A percentile compares a stretch with the other conserved stretches of the same genome.
Evolutionary conservation across 2,329 filamentous ascomycete genomes (phyloP).

Genomic region (Fusarium nodosum): DNA sequence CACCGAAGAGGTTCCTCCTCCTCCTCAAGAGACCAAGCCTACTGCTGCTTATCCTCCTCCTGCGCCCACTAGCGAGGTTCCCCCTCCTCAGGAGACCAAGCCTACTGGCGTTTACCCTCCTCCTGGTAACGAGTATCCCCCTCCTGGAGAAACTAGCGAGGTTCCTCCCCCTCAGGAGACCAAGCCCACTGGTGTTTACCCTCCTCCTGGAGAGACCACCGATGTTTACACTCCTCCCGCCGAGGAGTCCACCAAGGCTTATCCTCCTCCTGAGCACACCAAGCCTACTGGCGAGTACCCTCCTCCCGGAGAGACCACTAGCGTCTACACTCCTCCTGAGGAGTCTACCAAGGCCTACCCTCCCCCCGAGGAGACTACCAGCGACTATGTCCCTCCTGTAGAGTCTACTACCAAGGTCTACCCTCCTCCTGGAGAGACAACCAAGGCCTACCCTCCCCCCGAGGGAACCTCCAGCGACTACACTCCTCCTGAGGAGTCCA

Average conservation of each 20-base stretch:
- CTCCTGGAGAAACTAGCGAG: slow-evolving; percentile 13
- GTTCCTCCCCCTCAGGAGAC: neutral
- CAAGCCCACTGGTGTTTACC: neutral
- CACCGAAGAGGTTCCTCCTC: neutral
- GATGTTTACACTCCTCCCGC: no score
- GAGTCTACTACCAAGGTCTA: neutral
- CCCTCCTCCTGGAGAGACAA: neutral
- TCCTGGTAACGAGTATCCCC: slow-evolving; percentile 7
- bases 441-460: neutral
- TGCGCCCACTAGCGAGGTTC: neutral
- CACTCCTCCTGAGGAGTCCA: neutral
- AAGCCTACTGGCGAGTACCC: neutral
- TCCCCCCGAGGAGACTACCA: neutral
- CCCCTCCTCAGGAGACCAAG: slow-evolving; percentile 2
- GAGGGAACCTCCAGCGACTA: neutral
- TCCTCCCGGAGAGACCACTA: neutral
- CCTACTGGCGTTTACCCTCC: slow-evolving; percentile 11
- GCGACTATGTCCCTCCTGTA: neutral
- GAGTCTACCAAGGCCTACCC: neutral
- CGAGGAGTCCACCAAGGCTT: neutral
- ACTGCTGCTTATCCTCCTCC: slow-evolving; percentile 10
- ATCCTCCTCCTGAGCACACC: neutral
- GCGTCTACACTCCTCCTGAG: neutral
- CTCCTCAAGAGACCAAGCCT: slow-evolving; percentile 6
- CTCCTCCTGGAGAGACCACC: neutral